phyloP scores from a whole-genome alignment of 1,139 yeast species.

The Yamadazyma mexicana region DNA sequence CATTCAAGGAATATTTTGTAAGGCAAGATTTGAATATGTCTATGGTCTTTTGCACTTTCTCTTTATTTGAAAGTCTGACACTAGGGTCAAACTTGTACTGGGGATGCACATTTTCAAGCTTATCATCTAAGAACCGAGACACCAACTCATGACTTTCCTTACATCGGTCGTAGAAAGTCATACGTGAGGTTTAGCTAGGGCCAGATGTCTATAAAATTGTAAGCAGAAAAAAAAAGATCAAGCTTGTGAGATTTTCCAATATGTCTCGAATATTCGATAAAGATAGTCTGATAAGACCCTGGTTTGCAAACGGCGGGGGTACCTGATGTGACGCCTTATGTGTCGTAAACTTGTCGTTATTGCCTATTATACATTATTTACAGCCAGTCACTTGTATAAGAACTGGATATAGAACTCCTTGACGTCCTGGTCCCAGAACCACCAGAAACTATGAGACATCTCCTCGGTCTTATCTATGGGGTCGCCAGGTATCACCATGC shows the following conservation, averaged over 20 bases:
- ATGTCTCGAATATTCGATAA: too few relatives aligned
- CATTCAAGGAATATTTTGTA: slow-evolving; percentile 40
- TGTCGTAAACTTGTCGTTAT: too few relatives aligned
- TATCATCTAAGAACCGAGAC: slow-evolving; percentile 30
- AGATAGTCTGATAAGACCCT: too few relatives aligned
- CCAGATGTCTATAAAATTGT: background rate
- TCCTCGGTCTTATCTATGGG: slow-evolving; percentile 46
- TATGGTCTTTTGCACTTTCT: slow-evolving; percentile 30
- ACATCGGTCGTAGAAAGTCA: slow-evolving; percentile 25
- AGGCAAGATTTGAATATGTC: slow-evolving; percentile 31
- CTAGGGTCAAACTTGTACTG: slow-evolving; percentile 23
- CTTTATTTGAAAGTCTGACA: slow-evolving; percentile 29
- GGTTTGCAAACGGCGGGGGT: too few relatives aligned
- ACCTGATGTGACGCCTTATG: too few relatives aligned
- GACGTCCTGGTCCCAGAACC: slow-evolving; percentile 68
- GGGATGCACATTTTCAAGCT: slow-evolving; percentile 18
- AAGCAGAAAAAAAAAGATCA: background rate
- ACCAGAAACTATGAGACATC: slow-evolving; percentile 56
- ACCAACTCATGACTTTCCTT: slow-evolving; percentile 35
- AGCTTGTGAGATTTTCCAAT: background rate
- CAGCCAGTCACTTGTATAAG: slow-evolving; percentile 38
- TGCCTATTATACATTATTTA: slow-evolving; percentile 1
- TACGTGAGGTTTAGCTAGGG: background rate
- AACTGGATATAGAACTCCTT: slow-evolving; percentile 71
- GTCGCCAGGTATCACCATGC: slow-evolving; percentile 64